These are phyloP conservation scores for Malassezia obtusa DNA, from an alignment of 1,284 basidiomycete species.

Conservation along the genomic window DNA sequence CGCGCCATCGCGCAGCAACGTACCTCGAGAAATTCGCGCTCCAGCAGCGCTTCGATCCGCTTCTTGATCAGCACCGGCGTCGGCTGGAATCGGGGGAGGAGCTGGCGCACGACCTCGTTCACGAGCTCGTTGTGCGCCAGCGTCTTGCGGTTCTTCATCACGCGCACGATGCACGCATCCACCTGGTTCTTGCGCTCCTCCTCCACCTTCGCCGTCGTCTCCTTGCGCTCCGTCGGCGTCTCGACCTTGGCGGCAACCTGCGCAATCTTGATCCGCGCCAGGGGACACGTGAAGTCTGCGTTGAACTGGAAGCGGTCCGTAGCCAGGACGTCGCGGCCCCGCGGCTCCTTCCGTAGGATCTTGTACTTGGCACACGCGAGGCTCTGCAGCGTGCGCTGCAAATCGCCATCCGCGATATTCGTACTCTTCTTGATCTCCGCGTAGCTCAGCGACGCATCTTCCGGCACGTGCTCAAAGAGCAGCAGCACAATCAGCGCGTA, in stretches of 20 bases:
- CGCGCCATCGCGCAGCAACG: not conserved
- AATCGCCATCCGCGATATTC: conserved; percentile 63
- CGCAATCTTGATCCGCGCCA: conserved; percentile 88
- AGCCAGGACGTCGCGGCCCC: conserved; percentile 66
- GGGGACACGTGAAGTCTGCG: conserved; percentile 62
- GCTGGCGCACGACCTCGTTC: conserved; percentile 78
- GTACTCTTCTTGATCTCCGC: conserved; percentile 23
- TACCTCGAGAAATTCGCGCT: conserved; percentile 51
- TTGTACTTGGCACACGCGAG: conserved; percentile 96
- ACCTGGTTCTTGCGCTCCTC: conserved; percentile 83
- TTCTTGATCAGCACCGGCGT: conserved; percentile 81
- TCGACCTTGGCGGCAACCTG: conserved; percentile 81
- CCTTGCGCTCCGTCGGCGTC: conserved; percentile 72
- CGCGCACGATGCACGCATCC: conserved; percentile 85
- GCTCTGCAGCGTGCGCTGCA: conserved; percentile 84
- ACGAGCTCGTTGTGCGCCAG: conserved; percentile 82
- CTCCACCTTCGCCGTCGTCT: conserved; percentile 80
- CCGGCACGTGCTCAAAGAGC: conserved; percentile 62
- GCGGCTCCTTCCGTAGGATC: conserved; percentile 80
- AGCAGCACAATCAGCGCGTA: conserved; percentile 78
- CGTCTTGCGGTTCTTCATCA: conserved; percentile 93
- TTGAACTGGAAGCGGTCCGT: conserved; percentile 86
- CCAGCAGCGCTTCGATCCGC: conserved; percentile 84
- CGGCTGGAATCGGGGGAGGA: conserved; percentile 74
- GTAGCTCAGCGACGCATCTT: conserved; percentile 20